Base-by-base conservation (phyloP, 116 monocot genomes). In the Iris pallida region DNA sequence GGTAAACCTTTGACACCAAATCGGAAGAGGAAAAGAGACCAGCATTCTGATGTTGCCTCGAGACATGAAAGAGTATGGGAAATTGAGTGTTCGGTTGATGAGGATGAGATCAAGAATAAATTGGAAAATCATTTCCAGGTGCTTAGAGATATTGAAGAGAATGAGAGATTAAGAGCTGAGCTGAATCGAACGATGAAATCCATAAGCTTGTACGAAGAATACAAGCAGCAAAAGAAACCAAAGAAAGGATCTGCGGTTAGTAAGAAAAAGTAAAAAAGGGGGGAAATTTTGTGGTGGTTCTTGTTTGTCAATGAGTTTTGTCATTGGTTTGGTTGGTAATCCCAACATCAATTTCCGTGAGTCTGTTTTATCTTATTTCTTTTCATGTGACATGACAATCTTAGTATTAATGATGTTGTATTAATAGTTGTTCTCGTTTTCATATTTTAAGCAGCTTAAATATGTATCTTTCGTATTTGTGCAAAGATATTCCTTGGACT, bases 81-180 rank as follows among this genome's bases (percentile, higher is more conserved):
- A 19, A 2, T 49, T 11, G 73, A 82, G 7, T 53, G 17, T 40
- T 51, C 11, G 11, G 40, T 75, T 7, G 78, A 78, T 53, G 92
- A 87, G 40, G 84, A 81, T 59, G 75, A 71, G 16, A 19, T 90
- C 44, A 74, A 76, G 54, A 42, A n/a, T 11, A 92, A 71, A 75
- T 78, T 97, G 42, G 79, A 87, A 69, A 80, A 83, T 43, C 92
- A 97, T 73, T 92, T 87, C 54, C 59, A 19, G 0, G 79, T 82
- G 30, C 57, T 90, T 20, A 78, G 59, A 68, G 87, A 81, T 7
- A 80, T 97, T 42, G 57, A 16, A 4, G 90, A 97, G 64, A 85
- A 83, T 65, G 90, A 83, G 68, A 79, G 77, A 47, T 41, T 88
- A 70, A 87, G 83, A 57, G 47, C 43, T 4, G 90, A 92, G 63